Evolutionary conservation across 1,284 basidiomycete genomes (phyloP), one percentile per base, ranked within the genome.

Genomic region (Phylloboletellus chloephorus): DNA sequence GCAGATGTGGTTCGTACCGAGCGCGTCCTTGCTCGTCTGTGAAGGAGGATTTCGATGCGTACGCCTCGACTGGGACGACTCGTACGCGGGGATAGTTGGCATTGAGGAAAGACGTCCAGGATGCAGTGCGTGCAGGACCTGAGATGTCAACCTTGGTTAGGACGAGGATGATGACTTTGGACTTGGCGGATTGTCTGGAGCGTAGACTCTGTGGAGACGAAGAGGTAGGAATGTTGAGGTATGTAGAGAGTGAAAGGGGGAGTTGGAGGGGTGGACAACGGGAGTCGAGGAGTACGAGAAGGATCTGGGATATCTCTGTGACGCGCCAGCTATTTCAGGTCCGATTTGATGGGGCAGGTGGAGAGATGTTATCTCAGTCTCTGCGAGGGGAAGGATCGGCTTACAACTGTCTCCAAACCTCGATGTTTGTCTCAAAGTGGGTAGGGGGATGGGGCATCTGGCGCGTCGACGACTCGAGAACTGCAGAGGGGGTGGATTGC

Each of bases 341-440:
- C 21, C 21, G 33, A 41, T 34, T 11, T 39, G 25, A 34, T 37
- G 24, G 24, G 20, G 13, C 21, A 33, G 8, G n/a, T n/a, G 21
- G 5, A 12, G 19, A 32, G 23, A 21, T 24, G 30, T 31, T 21
- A 17, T 36, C 41, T 47, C 34, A 48, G 51, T 35, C 35, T 31
- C n/a, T 10, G 35, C 39, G 41, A 20, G 38, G 38, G 16, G 25
- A 32, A n/a, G 17, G 26, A 41, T 36, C 39, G 16, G 74, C 82
- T 56, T 65, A 89, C 79, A 94, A 65, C 66, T 95, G 91, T 48
- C 91, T 68, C 90, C 90, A 95, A 5, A 95, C 91, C 60, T 94
- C 87, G 17, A 94, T 57, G 61, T 95, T 95, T 22, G 88, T 76
- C 63, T 95, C 92, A 60, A 82, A 95, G 58, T 85, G 83, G 0